Evolutionary conservation across 257 asterid genomes (phyloP).

Genomic region (Pogostemon cablin): DNA sequence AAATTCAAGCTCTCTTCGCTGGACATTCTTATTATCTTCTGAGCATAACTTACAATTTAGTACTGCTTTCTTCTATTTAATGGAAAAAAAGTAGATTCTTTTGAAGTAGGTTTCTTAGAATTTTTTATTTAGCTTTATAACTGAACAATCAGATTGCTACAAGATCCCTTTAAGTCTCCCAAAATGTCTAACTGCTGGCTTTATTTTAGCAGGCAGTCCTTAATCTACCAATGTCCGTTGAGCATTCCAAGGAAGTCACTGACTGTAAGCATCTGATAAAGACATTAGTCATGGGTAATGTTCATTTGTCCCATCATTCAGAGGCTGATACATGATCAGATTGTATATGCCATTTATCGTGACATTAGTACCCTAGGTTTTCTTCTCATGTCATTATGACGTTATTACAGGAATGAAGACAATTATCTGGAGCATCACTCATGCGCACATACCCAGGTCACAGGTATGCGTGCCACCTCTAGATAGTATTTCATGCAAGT

Average conservation of each 20-base stretch:
- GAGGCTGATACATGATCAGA: slow-evolving; percentile 19
- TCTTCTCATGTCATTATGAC: slow-evolving; percentile 18
- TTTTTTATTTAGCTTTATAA: neutral
- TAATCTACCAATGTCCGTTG: slow-evolving; percentile 77
- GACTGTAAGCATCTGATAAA: slow-evolving; percentile 98
- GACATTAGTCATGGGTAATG: slow-evolving; percentile 95
- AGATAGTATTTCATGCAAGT: slow-evolving; percentile 26
- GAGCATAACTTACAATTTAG: neutral
- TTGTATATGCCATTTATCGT: slow-evolving; percentile 3
- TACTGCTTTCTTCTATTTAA: neutral
- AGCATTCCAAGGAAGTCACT: slow-evolving; percentile 94
- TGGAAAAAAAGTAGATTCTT: slow-evolving; percentile 12
- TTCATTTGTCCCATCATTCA: slow-evolving; percentile 30
- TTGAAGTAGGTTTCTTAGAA: neutral
- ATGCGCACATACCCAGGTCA: slow-evolving; percentile 93
- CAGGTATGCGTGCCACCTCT: slow-evolving; percentile 59
- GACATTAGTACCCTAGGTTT: neutral
- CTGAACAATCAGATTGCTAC: neutral
- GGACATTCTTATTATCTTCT: slow-evolving; percentile 4
- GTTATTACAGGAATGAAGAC: slow-evolving; percentile 90
- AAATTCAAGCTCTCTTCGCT: neutral
- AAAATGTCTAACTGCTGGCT: slow-evolving; percentile 33
- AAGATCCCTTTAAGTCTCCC: slow-evolving; percentile 15
- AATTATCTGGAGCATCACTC: slow-evolving; percentile 97
- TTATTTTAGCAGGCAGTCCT: slow-evolving; percentile 78